phyloP scores from a whole-genome alignment of 2,329 filamentous ascomycete genomes.

The Periconia digitata region DNA sequence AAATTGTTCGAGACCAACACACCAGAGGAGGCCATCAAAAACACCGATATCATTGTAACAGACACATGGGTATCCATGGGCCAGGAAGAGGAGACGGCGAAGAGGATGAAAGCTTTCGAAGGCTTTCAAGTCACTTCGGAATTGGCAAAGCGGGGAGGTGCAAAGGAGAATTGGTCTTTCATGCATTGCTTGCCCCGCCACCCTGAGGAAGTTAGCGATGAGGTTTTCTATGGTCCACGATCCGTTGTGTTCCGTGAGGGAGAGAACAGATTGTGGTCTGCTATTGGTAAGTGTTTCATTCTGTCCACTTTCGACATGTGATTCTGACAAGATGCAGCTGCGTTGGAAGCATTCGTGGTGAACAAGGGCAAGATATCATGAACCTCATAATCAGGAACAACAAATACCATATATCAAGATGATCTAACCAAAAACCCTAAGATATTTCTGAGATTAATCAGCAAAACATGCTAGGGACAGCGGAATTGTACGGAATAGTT shows the following conservation, averaged over 20 bases:
- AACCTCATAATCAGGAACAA: not conserved
- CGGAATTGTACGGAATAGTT: no score
- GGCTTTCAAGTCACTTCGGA: conserved; percentile 92
- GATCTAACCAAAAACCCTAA: no score
- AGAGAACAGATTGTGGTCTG: conserved; percentile 92
- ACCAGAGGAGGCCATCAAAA: conserved; percentile 81
- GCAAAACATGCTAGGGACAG: no score
- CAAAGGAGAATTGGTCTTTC: conserved; percentile 90
- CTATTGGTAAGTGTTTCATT: conserved; percentile 63
- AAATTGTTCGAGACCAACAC: conserved; percentile 73
- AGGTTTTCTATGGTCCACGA: conserved; percentile 85
- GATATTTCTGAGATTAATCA: no score
- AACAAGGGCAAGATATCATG: conserved; percentile 78
- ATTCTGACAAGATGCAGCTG: conserved; percentile 53
- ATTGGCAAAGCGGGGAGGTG: conserved; percentile 79
- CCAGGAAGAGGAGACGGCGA: conserved; percentile 81
- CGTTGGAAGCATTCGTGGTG: conserved; percentile 86
- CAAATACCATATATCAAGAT: no score
- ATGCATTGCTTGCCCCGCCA: conserved; percentile 98
- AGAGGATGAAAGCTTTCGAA: conserved; percentile 76
- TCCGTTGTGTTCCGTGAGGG: conserved; percentile 92
- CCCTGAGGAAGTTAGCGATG: conserved; percentile 87
- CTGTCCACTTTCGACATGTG: not conserved
- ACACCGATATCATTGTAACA: conserved; percentile 87
- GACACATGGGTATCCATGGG: conserved; percentile 99